Evolutionary conservation across 164 flowering plant genomes (phyloP), one percentile per base, ranked within the genome.

Genomic region (Vitis rotundifolia): DNA sequence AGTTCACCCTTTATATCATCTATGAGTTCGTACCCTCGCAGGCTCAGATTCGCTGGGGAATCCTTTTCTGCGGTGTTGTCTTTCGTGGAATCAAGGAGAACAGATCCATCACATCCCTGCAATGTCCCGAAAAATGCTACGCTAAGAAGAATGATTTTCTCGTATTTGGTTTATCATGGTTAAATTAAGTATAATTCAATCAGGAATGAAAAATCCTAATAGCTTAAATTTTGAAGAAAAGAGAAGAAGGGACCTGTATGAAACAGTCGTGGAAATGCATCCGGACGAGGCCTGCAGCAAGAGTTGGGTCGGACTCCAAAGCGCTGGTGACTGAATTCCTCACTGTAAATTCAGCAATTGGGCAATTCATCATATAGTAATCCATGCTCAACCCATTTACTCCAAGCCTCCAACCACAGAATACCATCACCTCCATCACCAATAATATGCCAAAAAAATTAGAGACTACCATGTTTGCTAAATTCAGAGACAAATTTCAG

Each of bases 191-290:
- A 29, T 4, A 60, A n/a, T 4, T 48, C 49, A 3, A 59, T 44
- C 48, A n/a, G 11, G 12, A 3, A 56, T 10, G 12, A n/a, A 15
- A 61, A 67, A 26, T 13, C 3, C 26, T 16, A 47, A 49, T 28
- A 3, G 26, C 28, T 6, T 12, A 16, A 10, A 29, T 3, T 47
- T 44, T 48, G 3, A 70, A 50, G 69, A 37, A 57, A 55, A 61
- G 62, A 44, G 31, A 65, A 5, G 16, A 50, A 18, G 44, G 29
- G 15, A 85, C 98, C 91, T 90, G 73, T 13, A 91, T 72, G 76
- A 87, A 93, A 67, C 94, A 93, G 22, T 93, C 97, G 69, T 91
- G 98, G 80, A 93, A 93, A 70, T 89, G 94, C 98, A 93, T 87
- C 68, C 97, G 66, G 8, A 91, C 55, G 48, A 93, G 97, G 8